These are phyloP conservation scores for Fomitiporia mediterranea DNA, from an alignment of 1,284 basidiomycete genomes.

Conservation along the genomic window DNA sequence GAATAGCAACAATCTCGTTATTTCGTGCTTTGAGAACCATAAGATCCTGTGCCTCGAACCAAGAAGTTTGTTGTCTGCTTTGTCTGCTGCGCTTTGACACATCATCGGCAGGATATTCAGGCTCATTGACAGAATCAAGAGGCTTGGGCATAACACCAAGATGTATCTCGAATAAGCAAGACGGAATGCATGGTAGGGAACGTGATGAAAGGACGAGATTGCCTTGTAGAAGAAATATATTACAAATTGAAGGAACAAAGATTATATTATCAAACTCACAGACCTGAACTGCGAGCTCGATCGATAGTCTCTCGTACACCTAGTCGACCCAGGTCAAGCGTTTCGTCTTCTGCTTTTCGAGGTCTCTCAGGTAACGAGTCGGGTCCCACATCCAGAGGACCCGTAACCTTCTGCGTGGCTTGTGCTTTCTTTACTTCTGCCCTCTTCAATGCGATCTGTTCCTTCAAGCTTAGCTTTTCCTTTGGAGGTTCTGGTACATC, in stretches of 20 bases:
- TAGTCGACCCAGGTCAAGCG: conserved; percentile 56
- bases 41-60: conserved; percentile 77
- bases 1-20: conserved; percentile 71
- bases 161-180: conserved; percentile 74
- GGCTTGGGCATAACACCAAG: conserved; percentile 63
- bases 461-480: conserved; percentile 50
- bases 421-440: conserved; percentile 65
- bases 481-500: conserved; percentile 9
- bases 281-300: conserved; percentile 70
- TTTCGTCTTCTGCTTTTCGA: conserved; percentile 41
- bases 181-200: conserved; percentile 63
- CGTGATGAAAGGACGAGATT: conserved; percentile 69
- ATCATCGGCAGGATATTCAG: conserved; percentile 49
- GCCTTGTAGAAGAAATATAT: conserved; percentile 32
- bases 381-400: conserved; percentile 39
- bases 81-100: conserved; percentile 29
- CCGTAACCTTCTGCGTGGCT: conserved; percentile 20
- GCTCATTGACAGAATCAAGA: conserved; percentile 52
- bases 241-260: background rate
- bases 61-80: conserved; percentile 44
- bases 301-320: conserved; percentile 73
- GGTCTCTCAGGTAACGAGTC: conserved; percentile 34
- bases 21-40: conserved; percentile 68
- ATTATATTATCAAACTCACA: conserved; percentile 26
- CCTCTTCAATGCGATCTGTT: conserved; percentile 68